These are phyloP conservation scores for Linnemannia exigua DNA, from an alignment of 192 early-diverging fungal genomes.

Conservation along the genomic window DNA sequence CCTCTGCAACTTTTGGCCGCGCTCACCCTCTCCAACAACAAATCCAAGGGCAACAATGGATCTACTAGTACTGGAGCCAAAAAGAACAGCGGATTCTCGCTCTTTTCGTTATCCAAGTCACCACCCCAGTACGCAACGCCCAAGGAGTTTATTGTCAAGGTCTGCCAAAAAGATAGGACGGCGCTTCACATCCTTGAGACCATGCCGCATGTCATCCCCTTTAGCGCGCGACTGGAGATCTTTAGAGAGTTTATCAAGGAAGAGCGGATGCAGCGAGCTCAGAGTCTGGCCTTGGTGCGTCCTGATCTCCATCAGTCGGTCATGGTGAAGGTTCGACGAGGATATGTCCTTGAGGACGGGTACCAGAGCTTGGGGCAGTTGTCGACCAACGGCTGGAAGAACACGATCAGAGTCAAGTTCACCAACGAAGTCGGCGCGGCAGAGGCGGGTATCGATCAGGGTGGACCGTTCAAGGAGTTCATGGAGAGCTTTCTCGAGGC, in stretches of 20 bases:
- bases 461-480: conserved; percentile 86
- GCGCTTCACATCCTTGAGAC: conserved; percentile 76
- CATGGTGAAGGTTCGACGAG: conserved; percentile 70
- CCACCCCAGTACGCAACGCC: conserved; percentile 42
- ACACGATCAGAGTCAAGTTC: conserved; percentile 66
- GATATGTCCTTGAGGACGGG: conserved; percentile 81
- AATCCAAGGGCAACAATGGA: conserved; percentile 30
- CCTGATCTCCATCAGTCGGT: conserved; percentile 48
- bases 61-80: conserved; percentile 6
- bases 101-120: conserved; percentile 33
- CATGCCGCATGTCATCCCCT: conserved; percentile 93
- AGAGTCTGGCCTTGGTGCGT: conserved; percentile 22
- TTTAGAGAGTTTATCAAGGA: conserved; percentile 82
- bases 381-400: conserved; percentile 58
- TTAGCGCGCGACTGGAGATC: conserved; percentile 86
- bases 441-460: conserved; percentile 88
- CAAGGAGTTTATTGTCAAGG: conserved; percentile 57
- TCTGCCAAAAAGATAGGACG: conserved; percentile 58
- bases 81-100: conserved; percentile 25
- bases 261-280: conserved; percentile 62
- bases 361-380: conserved; percentile 66
- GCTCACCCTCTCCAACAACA: conserved; percentile 33
- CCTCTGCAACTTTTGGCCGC: conserved; percentile 58
- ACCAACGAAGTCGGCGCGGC: conserved; percentile 65
- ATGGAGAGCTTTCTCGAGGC: conserved; percentile 66